These are phyloP conservation scores for Chlorella sp. DNA, from an alignment of 139 green algal species.

Conservation along the genomic window DNA sequence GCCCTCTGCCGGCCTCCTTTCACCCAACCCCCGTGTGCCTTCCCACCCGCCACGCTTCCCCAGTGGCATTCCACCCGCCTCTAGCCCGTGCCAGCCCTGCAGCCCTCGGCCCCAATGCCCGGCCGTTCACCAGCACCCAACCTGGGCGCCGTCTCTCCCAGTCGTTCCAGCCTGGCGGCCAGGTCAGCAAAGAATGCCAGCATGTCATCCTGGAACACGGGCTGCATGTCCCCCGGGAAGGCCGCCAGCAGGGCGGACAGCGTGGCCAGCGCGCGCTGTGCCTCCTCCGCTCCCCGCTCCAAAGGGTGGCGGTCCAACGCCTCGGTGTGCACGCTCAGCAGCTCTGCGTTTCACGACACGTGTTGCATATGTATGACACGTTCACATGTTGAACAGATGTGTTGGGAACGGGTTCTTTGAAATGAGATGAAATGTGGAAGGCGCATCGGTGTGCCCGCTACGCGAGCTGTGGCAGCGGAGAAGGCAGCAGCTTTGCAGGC, in stretches of 20 bases:
- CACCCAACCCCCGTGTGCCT: too few relatives aligned
- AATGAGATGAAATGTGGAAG: too few relatives aligned
- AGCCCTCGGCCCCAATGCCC: too few relatives aligned
- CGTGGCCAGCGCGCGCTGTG: slow-evolving; percentile 31
- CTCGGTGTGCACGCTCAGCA: slow-evolving; percentile 44
- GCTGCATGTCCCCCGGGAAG: slow-evolving; percentile 46
- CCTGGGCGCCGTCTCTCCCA: neutral
- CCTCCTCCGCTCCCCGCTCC: slow-evolving; percentile 42
- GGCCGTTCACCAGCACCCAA: neutral
- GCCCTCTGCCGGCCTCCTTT: too few relatives aligned
- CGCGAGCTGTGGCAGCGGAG: too few relatives aligned
- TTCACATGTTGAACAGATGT: neutral
- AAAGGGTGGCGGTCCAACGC: slow-evolving; percentile 21
- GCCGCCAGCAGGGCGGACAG: slow-evolving; percentile 47
- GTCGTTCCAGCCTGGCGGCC: neutral
- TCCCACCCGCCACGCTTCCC: too few relatives aligned
- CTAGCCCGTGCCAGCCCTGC: too few relatives aligned
- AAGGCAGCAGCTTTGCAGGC: neutral
- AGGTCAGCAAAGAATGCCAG: slow-evolving; percentile 43
- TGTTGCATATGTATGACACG: too few relatives aligned
- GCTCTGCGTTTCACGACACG: too few relatives aligned
- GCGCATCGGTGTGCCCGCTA: too few relatives aligned
- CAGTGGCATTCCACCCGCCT: too few relatives aligned
- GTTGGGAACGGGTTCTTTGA: neutral
- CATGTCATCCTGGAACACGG: slow-evolving; percentile 41